Base-by-base conservation (phyloP, 2,329 filamentous ascomycete species). In the Aureobasidium sp. region DNA sequence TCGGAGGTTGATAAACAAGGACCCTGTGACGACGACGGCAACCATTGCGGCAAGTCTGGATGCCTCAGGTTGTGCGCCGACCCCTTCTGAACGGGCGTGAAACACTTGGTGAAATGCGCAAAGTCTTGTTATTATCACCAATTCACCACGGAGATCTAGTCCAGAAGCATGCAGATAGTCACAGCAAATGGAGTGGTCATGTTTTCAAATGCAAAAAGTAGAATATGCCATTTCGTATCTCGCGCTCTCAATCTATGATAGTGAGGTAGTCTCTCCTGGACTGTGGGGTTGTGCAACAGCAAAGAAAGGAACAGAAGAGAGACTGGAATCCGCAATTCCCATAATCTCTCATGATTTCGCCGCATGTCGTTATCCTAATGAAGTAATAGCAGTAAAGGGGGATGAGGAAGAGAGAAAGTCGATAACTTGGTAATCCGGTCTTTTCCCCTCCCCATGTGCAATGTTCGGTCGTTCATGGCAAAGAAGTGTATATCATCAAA, bases 221-320 rank as follows among this genome's bases (percentile, higher is more conserved):
- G 27, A 53, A 55, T 42, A 55, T 55, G 52, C 52, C 52, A 55
- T 55, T 17, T 55, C 31, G 29, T 42, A 36, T 55, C 52, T 42
- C 37, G 37, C 52, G 31, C 49, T 52, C 39, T 55, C 52, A 55
- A 55, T 55, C 36, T 55, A 55, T 55, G 52, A 55, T 37, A 51
- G 8, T 42, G 14, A 17, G 42, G 20, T 20, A 11, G 2, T 45
- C 20, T 41, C 36, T 27, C 51, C 48, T 31, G 17, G 45, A 20
- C 45, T 17, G n/a, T 20, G 27, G 5, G 31, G 31, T 34, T 34
- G 31, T 51, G 14, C 12, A 20, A 25, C 22, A 51, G 29, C 17
- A 53, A n/a, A 41, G 51, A 12, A 14, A 25, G 25, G 29, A 4
- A n/a, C 3, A 22, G 15, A 53, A 36, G 41, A 25, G 42, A 55